These are phyloP conservation scores for Botrytis tulipae DNA, from an alignment of 2,329 filamentous ascomycete genomes.

Conservation along the genomic window DNA sequence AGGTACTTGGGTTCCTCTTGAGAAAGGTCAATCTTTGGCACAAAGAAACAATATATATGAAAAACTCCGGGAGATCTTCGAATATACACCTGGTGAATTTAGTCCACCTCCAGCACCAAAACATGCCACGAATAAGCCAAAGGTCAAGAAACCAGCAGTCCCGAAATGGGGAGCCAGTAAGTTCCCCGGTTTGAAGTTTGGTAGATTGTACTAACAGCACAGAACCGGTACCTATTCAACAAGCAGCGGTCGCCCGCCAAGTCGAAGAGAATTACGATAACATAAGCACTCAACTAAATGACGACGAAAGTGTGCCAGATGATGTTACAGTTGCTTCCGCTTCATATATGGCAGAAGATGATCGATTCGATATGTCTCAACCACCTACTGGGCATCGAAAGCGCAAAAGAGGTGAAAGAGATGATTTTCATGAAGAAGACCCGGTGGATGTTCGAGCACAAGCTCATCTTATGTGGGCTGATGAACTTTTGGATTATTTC, in stretches of 20 bases:
- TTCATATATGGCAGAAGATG: constrained; percentile 81
- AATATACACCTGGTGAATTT: constrained; percentile 78
- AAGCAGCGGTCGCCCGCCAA: constrained; percentile 41
- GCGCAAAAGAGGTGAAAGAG: constrained; percentile 67
- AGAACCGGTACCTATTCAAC: constrained; percentile 38
- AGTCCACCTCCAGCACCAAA: constrained; percentile 93
- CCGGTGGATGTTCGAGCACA: constrained; percentile 65
- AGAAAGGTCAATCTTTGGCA: constrained; percentile 76
- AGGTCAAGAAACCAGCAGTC: constrained; percentile 65
- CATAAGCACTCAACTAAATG: constrained; percentile 60
- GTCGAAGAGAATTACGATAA: constrained; percentile 65
- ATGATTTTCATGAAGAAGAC: constrained; percentile 55
- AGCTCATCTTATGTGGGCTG: constrained; percentile 86
- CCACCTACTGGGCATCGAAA: constrained; percentile 64
- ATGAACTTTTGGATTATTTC: constrained; percentile 94
- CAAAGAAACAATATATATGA: constrained; percentile 84
- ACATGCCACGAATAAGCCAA: constrained; percentile 84
- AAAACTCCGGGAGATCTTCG: constrained; percentile 82
- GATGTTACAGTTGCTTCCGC: constrained; percentile 80
- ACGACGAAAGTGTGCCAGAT: constrained; percentile 74
- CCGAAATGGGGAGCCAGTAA: constrained; percentile 56
- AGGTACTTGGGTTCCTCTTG: constrained; percentile 95
- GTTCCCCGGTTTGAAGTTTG: constrained; percentile 28
- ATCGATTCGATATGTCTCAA: constrained; percentile 69
- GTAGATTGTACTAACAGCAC: constrained; percentile 31